phyloP scores from a whole-genome alignment of 2,329 filamentous ascomycete species.

The Colletotrichum tropicale region DNA sequence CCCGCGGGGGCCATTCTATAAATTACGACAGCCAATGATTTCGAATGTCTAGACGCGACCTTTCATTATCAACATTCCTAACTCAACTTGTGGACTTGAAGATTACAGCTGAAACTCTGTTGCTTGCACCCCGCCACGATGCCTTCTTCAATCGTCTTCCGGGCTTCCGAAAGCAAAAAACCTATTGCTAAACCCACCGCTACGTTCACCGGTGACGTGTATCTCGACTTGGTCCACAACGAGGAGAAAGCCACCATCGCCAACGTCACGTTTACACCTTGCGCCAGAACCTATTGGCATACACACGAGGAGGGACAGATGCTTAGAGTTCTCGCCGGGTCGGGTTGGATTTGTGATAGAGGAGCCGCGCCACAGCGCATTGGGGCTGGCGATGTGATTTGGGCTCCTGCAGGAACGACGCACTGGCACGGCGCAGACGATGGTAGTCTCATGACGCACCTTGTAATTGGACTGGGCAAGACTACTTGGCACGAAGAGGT shows the following conservation, averaged over 20 bases:
- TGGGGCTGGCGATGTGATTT: slow-evolving; percentile 44
- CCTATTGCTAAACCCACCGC: background rate
- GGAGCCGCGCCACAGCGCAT: slow-evolving; percentile 38
- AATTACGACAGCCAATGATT: background rate
- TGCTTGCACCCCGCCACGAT: background rate
- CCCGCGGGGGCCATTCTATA: background rate
- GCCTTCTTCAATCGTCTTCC: background rate
- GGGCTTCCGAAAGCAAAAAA: background rate
- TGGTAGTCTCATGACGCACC: slow-evolving; percentile 42
- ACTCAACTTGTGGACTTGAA: background rate
- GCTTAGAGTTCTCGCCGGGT: slow-evolving; percentile 41
- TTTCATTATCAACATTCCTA: background rate
- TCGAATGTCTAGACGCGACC: background rate
- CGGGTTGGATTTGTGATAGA: slow-evolving; percentile 46
- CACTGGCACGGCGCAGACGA: slow-evolving; percentile 50
- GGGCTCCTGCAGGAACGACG: slow-evolving; percentile 41
- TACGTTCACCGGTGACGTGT: background rate
- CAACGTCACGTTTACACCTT: slow-evolving; percentile 45
- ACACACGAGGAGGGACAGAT: slow-evolving; percentile 48
- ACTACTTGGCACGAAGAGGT: slow-evolving; percentile 40
- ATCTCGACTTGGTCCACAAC: background rate
- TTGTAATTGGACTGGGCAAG: slow-evolving; percentile 38
- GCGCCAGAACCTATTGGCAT: slow-evolving; percentile 49
- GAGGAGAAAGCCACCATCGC: background rate
- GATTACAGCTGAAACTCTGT: background rate